phyloP scores from a whole-genome alignment of 208 protist species.

The Leishmania mexicana region DNA sequence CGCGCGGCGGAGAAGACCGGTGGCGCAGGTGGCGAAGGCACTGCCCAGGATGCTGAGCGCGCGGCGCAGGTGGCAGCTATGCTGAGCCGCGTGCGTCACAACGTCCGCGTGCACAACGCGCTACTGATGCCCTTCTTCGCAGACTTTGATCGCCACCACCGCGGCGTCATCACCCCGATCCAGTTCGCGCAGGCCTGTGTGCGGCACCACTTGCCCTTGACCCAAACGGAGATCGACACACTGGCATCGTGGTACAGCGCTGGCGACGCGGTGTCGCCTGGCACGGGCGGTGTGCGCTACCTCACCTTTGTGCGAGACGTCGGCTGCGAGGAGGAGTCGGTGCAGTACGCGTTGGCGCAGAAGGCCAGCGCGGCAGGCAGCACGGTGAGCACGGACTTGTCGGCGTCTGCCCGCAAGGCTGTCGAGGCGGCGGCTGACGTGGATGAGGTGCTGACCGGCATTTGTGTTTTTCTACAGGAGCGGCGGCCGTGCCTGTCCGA shows the following conservation, averaged over 20 bases:
- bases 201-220: slow-evolving; percentile 66
- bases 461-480: slow-evolving; percentile 77
- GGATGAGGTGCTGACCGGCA: slow-evolving; percentile 47
- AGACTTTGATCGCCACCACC: slow-evolving; percentile 82
- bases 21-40: slow-evolving; percentile 18
- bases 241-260: slow-evolving; percentile 58
- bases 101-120: slow-evolving; percentile 63
- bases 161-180: slow-evolving; percentile 59
- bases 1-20: slow-evolving; percentile 9
- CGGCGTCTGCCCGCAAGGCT: not conserved
- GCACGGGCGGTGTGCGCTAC: slow-evolving; percentile 54
- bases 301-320: slow-evolving; percentile 74
- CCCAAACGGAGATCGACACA: slow-evolving; percentile 37
- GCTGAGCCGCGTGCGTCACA: slow-evolving; percentile 54
- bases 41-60: slow-evolving; percentile 17
- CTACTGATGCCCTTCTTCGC: slow-evolving; percentile 86
- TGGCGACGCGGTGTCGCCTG: slow-evolving; percentile 29
- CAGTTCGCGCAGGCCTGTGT: slow-evolving; percentile 73
- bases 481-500: slow-evolving; percentile 64
- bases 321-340: slow-evolving; percentile 41
- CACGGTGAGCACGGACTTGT: not conserved
- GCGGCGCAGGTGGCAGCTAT: slow-evolving; percentile 27
- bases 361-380: not conserved
- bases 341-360: slow-evolving; percentile 6
- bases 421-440: slow-evolving; percentile 32